These are phyloP conservation scores for Botrytis pseudocinerea DNA, from an alignment of 2,329 filamentous ascomycete species.

Conservation along the genomic window DNA sequence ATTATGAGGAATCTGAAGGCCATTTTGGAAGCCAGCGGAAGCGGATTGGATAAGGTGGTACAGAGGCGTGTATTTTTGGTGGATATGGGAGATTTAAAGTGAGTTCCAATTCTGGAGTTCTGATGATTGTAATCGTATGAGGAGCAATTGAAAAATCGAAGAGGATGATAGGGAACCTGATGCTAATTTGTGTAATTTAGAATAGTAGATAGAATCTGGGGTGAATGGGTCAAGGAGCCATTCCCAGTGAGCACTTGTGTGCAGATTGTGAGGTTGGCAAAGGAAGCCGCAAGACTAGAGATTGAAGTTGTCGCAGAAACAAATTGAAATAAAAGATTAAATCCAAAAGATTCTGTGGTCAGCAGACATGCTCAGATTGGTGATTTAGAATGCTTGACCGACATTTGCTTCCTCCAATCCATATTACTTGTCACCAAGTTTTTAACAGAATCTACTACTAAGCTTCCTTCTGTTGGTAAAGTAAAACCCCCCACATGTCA, in stretches of 20 bases:
- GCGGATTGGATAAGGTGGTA: conserved; percentile 12
- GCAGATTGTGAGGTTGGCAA: conserved; percentile 17
- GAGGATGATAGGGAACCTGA: neutral
- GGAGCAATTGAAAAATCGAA: neutral
- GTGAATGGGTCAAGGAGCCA: conserved; percentile 20
- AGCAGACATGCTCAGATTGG: neutral
- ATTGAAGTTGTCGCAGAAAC: conserved; percentile 22
- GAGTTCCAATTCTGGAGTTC: neutral
- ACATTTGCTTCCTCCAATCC: neutral
- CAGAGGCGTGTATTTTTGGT: conserved; percentile 20
- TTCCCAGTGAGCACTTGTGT: conserved; percentile 21
- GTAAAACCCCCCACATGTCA: neutral
- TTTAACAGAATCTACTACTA: neutral
- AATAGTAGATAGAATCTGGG: conserved; percentile 19
- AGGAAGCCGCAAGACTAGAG: conserved; percentile 18
- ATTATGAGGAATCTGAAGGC: conserved; percentile 21
- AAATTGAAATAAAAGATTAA: conserved; percentile 7
- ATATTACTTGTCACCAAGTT: neutral
- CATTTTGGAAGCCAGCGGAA: conserved; percentile 14
- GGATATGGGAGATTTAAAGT: conserved; percentile 21
- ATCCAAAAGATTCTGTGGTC: no score
- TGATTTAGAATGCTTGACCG: neutral
- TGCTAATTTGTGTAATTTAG: neutral
- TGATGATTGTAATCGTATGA: neutral
- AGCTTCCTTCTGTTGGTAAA: conserved; percentile 7